Base-by-base conservation (phyloP, 352 stramenopile genomes). In the Phytophthora rubi region DNA sequence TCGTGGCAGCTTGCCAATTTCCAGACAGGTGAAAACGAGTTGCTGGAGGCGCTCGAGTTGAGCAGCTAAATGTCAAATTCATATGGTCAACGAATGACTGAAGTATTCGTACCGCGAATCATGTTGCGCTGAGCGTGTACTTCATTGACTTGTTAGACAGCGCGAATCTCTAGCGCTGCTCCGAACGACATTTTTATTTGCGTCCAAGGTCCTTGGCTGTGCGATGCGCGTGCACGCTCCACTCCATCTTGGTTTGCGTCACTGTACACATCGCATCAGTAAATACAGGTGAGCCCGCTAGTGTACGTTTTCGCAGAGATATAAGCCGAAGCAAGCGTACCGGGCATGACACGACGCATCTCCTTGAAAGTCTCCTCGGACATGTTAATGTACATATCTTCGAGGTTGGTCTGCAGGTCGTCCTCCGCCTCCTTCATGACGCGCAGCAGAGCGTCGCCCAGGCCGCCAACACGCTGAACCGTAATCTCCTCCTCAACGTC, bases 341-440 rank as follows among this genome's bases (percentile, higher is more conserved):
- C 81, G 52, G 97, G 95, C 87, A 99, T 97, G 10, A 98, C 93
- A 56, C 96, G 89, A 54, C 97, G 89, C 90, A 99, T 98, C 65
- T 96, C 91, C 75, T 97, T 97, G 70, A 98, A 97, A 7, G 93
- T 97, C 68, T 98, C 90, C 60, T 98, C 85, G 32, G 91, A 97
- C 93, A 98, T 98, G 71, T 96, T 97, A 65, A 93, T 94, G 79
- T 98, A 98, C 89, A 99, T 97, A 64, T 98, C 93, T 70, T 96
- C 92, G 15, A 98, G 78, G 32, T 94, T 90, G 60, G 71, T 89
- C 63, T 98, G 91, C 58, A 98, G 60, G 33, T 90, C 74, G 68
- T 97, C 87, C 64, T 98, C 90, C 5, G 87, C 77, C 42, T 86
- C 76, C 62, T 93, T 90, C 76, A 97, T 92, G 26, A 88, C 73